phyloP scores from a whole-genome alignment of 148 eudicot genomes.

The Rhododendron henanense region DNA sequence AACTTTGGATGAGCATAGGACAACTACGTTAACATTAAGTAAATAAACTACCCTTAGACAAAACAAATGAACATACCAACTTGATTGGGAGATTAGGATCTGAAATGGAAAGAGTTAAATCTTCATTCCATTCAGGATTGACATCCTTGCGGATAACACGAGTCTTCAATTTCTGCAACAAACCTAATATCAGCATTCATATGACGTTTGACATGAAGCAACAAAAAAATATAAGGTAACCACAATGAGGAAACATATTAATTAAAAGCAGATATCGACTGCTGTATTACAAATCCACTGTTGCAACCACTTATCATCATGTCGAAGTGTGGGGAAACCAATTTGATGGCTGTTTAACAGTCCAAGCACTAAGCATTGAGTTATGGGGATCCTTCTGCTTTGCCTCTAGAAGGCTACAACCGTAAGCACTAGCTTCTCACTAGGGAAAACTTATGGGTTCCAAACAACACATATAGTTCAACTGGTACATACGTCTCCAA shows the following conservation, averaged over 20 bases:
- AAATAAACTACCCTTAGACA: neutral
- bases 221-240: neutral
- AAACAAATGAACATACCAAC: constrained; percentile 25
- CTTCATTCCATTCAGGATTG: constrained; percentile 76
- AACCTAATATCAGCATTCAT: neutral
- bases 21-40: neutral
- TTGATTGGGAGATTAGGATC: constrained; percentile 46
- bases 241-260: neutral
- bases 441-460: neutral
- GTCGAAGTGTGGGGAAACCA: neutral
- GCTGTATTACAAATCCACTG: neutral
- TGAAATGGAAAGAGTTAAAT: constrained; percentile 53
- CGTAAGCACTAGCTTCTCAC: neutral
- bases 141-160: constrained; percentile 50
- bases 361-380: neutral
- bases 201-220: neutral
- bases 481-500: neutral
- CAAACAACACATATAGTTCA: neutral
- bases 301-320: neutral
- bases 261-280: neutral
- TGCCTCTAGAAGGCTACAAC: neutral
- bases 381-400: neutral
- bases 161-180: constrained; percentile 59
- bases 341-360: neutral
- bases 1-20: neutral